A percentile compares a stretch with the other conserved stretches of the same genome.
phyloP scores from a whole-genome alignment of 768 basidiomycete genomes.

The Russula olivacea region DNA sequence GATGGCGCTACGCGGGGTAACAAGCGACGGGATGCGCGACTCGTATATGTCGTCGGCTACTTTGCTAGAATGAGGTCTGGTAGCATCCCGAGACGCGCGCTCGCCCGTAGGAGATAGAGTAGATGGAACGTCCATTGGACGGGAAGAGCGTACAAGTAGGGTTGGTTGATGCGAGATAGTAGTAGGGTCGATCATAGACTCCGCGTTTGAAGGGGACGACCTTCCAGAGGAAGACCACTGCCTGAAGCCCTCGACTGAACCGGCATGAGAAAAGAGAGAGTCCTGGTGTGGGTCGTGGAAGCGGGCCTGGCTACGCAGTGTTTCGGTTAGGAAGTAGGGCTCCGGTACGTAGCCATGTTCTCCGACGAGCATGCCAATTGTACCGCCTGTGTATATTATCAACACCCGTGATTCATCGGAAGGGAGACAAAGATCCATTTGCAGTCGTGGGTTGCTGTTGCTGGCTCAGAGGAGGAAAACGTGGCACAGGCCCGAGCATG shows the following conservation, averaged over 20 bases:
- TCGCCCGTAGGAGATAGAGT: slow-evolving; percentile 32
- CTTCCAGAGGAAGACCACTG: slow-evolving; percentile 67
- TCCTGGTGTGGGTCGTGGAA: slow-evolving; percentile 90
- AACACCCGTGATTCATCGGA: slow-evolving; percentile 76
- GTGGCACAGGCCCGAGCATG: background rate
- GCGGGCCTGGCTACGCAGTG: slow-evolving; percentile 71
- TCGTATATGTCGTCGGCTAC: slow-evolving; percentile 64
- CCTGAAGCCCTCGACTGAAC: slow-evolving; percentile 72
- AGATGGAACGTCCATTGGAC: slow-evolving; percentile 51
- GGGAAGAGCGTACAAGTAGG: slow-evolving; percentile 57
- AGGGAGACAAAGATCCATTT: slow-evolving; percentile 45
- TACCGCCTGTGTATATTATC: slow-evolving; percentile 86
- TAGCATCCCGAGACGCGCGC: slow-evolving; percentile 6
- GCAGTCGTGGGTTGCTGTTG: background rate
- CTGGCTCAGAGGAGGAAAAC: background rate
- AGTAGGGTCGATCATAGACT: slow-evolving; percentile 15
- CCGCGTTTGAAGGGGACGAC: slow-evolving; percentile 32
- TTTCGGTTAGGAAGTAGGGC: slow-evolving; percentile 82
- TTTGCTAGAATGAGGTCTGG: slow-evolving; percentile 37
- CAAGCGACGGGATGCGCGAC: slow-evolving; percentile 63
- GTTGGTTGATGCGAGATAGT: slow-evolving; percentile 33
- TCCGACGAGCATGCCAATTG: slow-evolving; percentile 82
- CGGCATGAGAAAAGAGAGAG: slow-evolving; percentile 76
- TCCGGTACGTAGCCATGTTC: slow-evolving; percentile 78
- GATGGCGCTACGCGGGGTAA: slow-evolving; percentile 67